Conservation (phyloP, 208 protist genomes). For the Endotrypanum monterogeii region DNA sequence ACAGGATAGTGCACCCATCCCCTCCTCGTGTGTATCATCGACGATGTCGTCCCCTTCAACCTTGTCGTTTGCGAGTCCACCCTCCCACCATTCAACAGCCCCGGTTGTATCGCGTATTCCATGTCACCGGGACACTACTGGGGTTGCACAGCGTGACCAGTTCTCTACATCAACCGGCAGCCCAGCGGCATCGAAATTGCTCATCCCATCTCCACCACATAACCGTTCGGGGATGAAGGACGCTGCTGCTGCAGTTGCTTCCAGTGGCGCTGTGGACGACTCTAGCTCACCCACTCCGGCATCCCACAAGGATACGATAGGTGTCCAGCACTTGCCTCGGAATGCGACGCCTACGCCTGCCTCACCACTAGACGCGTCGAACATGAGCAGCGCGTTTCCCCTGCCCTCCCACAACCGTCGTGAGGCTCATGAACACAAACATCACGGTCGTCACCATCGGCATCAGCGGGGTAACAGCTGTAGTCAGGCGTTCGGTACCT, state of each 20-base stretch:
- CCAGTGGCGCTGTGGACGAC: not conserved
- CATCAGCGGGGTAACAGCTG: not conserved
- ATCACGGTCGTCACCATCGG: not conserved
- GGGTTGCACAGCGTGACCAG: not conserved
- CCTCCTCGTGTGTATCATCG: constrained; percentile 15
- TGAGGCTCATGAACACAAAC: not conserved
- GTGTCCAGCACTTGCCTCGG: not conserved
- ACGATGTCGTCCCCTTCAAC: constrained; percentile 20
- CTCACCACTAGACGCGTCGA: not conserved
- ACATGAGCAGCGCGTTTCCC: not conserved
- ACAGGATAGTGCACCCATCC: constrained; percentile 5
- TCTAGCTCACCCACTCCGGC: not conserved
- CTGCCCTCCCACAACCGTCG: not conserved
- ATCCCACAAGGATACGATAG: not conserved
- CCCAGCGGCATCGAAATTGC: not conserved
- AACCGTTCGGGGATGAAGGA: not conserved
- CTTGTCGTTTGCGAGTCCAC: constrained; percentile 15
- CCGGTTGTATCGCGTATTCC: not conserved
- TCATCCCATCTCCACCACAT: not conserved
- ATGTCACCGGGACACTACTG: not conserved
- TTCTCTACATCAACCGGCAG: constrained; percentile 2
- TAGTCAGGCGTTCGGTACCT: not conserved
- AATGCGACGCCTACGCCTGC: not conserved
- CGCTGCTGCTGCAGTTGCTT: not conserved
- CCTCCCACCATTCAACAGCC: constrained; percentile 5